Conservation (phyloP, 129 eudicot genomes). For the Pseudognaphalium luteoalbum region DNA sequence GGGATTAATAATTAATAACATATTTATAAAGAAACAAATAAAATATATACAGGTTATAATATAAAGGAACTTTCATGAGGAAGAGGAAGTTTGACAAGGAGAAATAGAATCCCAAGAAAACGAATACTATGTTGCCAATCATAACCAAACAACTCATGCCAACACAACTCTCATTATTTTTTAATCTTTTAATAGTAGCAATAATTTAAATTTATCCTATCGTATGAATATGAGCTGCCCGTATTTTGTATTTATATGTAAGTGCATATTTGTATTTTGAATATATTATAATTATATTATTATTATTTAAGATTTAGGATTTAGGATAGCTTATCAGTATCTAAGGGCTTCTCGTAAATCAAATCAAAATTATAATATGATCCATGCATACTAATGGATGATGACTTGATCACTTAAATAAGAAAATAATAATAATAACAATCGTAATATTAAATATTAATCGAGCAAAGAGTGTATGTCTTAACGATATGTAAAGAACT, state of each 20-base stretch:
- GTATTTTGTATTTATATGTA: background rate
- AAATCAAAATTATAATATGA: background rate
- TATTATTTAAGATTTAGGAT: too few species aligned
- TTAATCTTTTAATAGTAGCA: background rate
- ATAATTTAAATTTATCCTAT: background rate
- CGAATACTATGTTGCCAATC: conserved; percentile 42
- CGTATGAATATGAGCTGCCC: background rate
- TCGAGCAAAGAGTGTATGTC: too few species aligned
- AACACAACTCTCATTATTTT: background rate
- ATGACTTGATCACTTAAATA: too few species aligned
- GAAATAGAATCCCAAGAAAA: conserved; percentile 37
- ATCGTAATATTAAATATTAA: too few species aligned
- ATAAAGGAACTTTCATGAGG: too few species aligned
- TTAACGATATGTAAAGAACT: too few species aligned
- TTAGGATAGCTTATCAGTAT: background rate
- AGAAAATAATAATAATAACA: too few species aligned
- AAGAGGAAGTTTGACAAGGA: background rate
- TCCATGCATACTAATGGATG: background rate
- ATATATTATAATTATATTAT: too few species aligned
- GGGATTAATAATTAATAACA: background rate
- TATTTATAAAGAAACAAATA: background rate
- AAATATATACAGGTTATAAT: background rate
- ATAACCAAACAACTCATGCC: conserved; percentile 41
- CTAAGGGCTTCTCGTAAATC: background rate
- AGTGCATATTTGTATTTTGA: background rate